Evolutionary conservation across 345 rosid genomes (phyloP).

Genomic region (Eucalyptus tenuipes): DNA sequence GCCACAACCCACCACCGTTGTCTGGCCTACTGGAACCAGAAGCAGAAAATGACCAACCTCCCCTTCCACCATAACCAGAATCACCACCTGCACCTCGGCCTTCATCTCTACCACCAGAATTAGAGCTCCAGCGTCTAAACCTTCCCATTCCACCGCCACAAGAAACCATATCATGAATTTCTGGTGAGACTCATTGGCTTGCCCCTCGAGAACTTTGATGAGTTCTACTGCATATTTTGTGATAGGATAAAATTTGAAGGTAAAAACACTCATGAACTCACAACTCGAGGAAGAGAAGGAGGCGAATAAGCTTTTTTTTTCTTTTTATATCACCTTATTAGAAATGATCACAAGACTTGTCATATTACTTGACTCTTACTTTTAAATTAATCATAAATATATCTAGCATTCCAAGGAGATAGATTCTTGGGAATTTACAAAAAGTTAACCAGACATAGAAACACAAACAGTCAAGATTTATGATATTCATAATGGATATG

Average conservation of each 20-base stretch:
- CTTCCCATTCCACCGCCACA: conserved; percentile 67
- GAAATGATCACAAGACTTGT: background rate
- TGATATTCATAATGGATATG: background rate
- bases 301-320: background rate
- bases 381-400: no score
- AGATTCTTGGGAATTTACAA: background rate
- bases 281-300: background rate
- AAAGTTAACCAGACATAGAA: background rate
- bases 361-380: background rate
- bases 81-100: conserved; percentile 35
- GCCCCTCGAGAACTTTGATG: conserved; percentile 79
- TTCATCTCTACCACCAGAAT: conserved; percentile 49
- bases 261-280: background rate
- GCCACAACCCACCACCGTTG: conserved; percentile 34
- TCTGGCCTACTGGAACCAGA: background rate
- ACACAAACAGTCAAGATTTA: background rate
- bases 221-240: conserved; percentile 62
- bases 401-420: no score
- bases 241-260: no score
- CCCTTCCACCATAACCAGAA: conserved; percentile 34
- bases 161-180: conserved; percentile 72
- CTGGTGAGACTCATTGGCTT: conserved; percentile 66
- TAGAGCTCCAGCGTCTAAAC: conserved; percentile 63
- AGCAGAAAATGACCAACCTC: conserved; percentile 4
- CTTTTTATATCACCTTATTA: no score